Percentiles rank a stretch among this genome's conserved stretches.
Evolutionary conservation across 2,329 filamentous ascomycete species (phyloP).

Genomic region (Microcyclospora pomicola): DNA sequence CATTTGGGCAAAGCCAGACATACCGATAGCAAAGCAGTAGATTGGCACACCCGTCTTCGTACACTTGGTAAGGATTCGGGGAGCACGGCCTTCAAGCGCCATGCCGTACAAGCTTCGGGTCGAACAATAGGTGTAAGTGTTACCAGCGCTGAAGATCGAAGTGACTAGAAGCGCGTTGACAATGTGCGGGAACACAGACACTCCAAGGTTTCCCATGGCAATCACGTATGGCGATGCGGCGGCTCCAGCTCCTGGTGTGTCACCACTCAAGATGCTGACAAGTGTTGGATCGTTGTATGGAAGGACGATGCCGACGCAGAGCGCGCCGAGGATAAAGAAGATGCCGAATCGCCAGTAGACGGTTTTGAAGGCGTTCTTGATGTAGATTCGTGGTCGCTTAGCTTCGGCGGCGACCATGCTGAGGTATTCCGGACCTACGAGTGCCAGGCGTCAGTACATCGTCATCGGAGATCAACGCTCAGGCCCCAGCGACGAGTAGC

Average conservation of each 20-base stretch:
- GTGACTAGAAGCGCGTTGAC: slow-evolving; percentile 31
- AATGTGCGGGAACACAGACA: slow-evolving; percentile 29
- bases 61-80: slow-evolving; percentile 42
- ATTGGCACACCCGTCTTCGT: slow-evolving; percentile 49
- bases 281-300: slow-evolving; percentile 22
- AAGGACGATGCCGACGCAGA: slow-evolving; percentile 32
- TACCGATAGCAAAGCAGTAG: slow-evolving; percentile 40
- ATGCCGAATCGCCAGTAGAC: slow-evolving; percentile 35
- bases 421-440: slow-evolving; percentile 32
- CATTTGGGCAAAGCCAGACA: slow-evolving; percentile 5
- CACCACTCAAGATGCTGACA: slow-evolving; percentile 11
- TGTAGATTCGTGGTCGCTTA: slow-evolving; percentile 31
- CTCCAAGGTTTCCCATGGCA: slow-evolving; percentile 28
- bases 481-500: too few relatives aligned
- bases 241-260: slow-evolving; percentile 12
- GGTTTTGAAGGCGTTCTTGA: slow-evolving; percentile 37
- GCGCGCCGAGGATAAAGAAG: slow-evolving; percentile 36
- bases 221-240: slow-evolving; percentile 24
- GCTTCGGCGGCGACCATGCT: slow-evolving; percentile 36
- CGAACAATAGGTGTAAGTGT: slow-evolving; percentile 42
- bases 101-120: slow-evolving; percentile 40
- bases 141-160: slow-evolving; percentile 42
- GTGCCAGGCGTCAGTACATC: slow-evolving; percentile 3
- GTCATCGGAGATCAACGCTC: too few relatives aligned
- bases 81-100: slow-evolving; percentile 40